Evolutionary conservation across 2,329 filamentous ascomycete species (phyloP), one percentile per base, ranked within the genome.

Genomic region (Colletotrichum tamarilloi): DNA sequence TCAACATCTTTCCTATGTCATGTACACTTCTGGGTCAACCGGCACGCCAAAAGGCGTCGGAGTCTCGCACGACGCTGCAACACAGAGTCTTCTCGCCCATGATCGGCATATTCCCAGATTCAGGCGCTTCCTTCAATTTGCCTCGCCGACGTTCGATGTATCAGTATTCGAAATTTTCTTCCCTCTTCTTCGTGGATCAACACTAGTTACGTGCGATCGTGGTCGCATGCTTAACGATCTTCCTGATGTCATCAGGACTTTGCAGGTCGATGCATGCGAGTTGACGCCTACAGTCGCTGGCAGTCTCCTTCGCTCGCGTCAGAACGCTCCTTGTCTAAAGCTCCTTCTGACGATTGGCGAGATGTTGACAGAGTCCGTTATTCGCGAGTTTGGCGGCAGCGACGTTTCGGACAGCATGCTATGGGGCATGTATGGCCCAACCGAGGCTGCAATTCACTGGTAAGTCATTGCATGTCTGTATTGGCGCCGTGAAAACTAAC

Each of bases 81-180:
- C 94, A 0, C 95, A 98, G 80, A 94, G 93, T 69, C 83, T 98
- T 8, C 87, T 97, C 56, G 94, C 94, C 2, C 95, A 98, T 79
- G 88, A 97, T 78, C 87, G 85, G 59, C 91, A 95, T 77, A 92
- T 98, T 53, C 95, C 95, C 2, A 52, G 66, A 0, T 98, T 98
- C 79, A 86, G 86, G 19, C 90, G 95, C 58, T 98, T 98, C 80
- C 88, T 98, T 1, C 95, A 98, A 80, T 98, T 98, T 81, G 95
- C 95, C 5, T 93, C 95, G 3, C 94, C 95, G 1, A 98, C 95
- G 0, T 98, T 98, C 80, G 95, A 98, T 81, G 95, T 98, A 8
- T 97, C 94, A 0, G 92, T 98, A 6, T 98, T 98, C 80, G 95
- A 98, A 80, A 95, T 97, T 7, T 98, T 98, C 86, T 98, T 98